A percentile compares a stretch with the other conserved stretches of the same genome.
Evolutionary conservation across 1,284 basidiomycete species (phyloP).

Genomic region (Amylostereum areolatum): DNA sequence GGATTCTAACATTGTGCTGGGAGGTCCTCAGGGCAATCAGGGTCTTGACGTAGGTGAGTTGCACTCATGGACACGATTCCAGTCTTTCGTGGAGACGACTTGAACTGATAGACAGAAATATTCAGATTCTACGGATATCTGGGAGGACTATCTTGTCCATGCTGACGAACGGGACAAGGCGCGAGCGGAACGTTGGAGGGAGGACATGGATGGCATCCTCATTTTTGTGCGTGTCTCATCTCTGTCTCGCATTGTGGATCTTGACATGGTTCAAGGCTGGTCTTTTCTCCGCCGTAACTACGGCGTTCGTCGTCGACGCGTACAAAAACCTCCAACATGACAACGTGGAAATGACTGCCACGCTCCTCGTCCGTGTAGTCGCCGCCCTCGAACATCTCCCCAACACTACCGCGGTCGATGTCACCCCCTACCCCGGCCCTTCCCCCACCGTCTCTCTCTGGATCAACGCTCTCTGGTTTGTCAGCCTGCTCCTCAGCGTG

Average conservation of each 20-base stretch:
- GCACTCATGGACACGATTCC: too few species aligned
- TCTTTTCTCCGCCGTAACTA: conserved; percentile 18
- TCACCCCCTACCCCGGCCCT: conserved; percentile 9
- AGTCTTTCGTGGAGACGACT: too few species aligned
- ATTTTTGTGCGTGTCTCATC: conserved; percentile 12
- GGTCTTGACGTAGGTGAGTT: too few species aligned
- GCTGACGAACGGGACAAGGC: conserved; percentile 12
- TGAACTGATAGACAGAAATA: too few species aligned
- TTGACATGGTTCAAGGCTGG: conserved; percentile 15
- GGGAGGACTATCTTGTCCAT: conserved; percentile 9
- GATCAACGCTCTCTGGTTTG: conserved; percentile 33
- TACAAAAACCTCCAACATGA: conserved; percentile 7
- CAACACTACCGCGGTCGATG: not conserved
- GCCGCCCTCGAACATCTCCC: not conserved
- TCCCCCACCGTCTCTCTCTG: conserved; percentile 18
- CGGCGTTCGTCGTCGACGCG: conserved; percentile 16
- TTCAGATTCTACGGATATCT: too few species aligned
- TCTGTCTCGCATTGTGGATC: not conserved
- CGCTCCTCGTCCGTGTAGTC: not conserved
- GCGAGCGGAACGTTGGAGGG: conserved; percentile 10
- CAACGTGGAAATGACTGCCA: not conserved
- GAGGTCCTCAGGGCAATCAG: too few species aligned
- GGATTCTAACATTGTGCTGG: too few species aligned
- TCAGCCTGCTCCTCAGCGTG: conserved; percentile 19
- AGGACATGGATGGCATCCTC: conserved; percentile 12